Base-by-base conservation (phyloP, 2,329 filamentous ascomycete species). In the Chrysoporthe puriensis region DNA sequence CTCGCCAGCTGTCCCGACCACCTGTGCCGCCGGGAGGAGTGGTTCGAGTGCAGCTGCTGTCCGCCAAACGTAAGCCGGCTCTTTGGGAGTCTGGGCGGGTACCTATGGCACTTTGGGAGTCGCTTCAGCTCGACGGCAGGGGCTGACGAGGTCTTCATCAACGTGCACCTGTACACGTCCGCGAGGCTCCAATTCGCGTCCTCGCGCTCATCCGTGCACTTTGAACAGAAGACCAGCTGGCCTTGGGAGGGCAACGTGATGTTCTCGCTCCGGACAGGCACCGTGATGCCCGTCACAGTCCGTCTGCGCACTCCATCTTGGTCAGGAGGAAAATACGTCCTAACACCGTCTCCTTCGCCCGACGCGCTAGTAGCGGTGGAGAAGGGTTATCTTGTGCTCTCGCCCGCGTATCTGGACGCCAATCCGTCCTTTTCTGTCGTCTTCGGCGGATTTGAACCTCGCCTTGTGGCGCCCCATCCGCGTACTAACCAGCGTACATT, bases 21-120 rank as follows among this genome's bases (percentile, higher is more conserved):
- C 66, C 78, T 79, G 21, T 87, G 82, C 26, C 77, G 79, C 66
- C 79, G 87, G 16, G 79, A 83, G 43, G 81, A 84, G 32, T 90
- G 87, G 87, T 89, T 88, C 64, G 83, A 83, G 62, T 84, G 82
- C 48, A 85, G 86, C 6, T 89, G 86, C 70, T 89, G 87, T 72
- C 87, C 87, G 3, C 87, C 87, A 0, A 89, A 89, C 70, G 77
- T 90, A 0, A 81, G 84, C 32, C 79, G 86, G 36, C 75, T 88
- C 1, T 81, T 88, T 61, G 87, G 85, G 0, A 85, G 81, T 34
- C 75, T 89, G 36, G 86, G 86, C 1, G 85, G 86, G 0, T 88
- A 88, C 70, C 73, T 87, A 0, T 88, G 85, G 84, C 81, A 81
- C 32, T 80, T 78, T 46, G 76, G 79, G 1, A 76, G 78, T 0